Base-by-base conservation (phyloP, 164 flowering plant genomes). In the Warburgia ugandensis region DNA sequence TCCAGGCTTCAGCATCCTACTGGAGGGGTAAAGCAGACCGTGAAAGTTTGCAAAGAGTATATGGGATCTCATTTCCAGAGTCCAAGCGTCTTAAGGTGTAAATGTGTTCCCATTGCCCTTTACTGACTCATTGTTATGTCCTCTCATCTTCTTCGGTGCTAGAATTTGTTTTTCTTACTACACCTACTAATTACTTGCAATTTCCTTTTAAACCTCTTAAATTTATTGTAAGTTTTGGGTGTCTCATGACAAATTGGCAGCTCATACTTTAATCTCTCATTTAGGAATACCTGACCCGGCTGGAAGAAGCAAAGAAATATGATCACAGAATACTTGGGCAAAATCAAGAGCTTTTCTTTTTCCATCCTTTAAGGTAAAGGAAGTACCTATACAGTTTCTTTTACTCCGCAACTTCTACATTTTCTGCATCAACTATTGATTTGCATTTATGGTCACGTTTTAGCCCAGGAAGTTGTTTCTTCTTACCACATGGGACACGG, bases 401-500 rank as follows among this genome's bases (percentile, higher is more conserved):
- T 32, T 31, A 17, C 20, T 22, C 6, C n/a, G 10, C 29, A 3
- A 27, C 33, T n/a, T 25, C 22, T 3, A 11, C 8, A 29, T 29
- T 60, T 30, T 52, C 11, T 20, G 27, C 14, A 5, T 1, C 56
- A 21, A 27, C 20, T 29, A 16, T 26, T 42, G 11, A 23, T 47
- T 28, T 58, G 45, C 20, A 26, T 59, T 23, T 55, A 17, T 19
- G 50, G 13, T 54, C 38, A 50, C 30, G 46, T 67, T 68, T 67
- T 78, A 94, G 99, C 67, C 99, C 99, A 27, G 99, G 99, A 69
- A 94, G 99, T 58, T 83, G 96, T 73, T 94, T 94, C 67, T 94
- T 94, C 67, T 82, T 89, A 61, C 96, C 94, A 5, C 82, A 73
- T 65, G 99, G 99, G 14, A 57, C 96, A 52, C 77, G 97, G 25